A percentile compares a stretch with the other conserved stretches of the same genome.
These are phyloP conservation scores for Ascoidea rubescens DNA, from an alignment of 805 yeast species.

Conservation along the genomic window DNA sequence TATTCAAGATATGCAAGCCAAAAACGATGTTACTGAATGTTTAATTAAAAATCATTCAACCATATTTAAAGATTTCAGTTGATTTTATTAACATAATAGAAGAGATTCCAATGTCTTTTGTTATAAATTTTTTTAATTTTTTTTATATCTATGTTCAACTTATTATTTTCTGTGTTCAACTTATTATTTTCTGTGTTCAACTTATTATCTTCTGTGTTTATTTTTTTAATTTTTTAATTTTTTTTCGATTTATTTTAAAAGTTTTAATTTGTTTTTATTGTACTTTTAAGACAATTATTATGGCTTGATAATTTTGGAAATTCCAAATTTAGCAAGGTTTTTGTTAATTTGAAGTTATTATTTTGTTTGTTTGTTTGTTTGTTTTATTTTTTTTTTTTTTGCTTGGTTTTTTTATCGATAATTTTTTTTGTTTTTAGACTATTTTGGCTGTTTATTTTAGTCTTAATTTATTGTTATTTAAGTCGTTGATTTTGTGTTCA, in stretches of 20 bases:
- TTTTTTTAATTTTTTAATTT: too few species aligned
- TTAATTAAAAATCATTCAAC: conserved; percentile 35
- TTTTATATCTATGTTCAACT: too few species aligned
- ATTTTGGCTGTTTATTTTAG: not conserved
- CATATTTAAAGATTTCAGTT: conserved; percentile 18
- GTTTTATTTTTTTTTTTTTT: not conserved
- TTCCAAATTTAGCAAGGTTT: too few species aligned
- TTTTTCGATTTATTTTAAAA: too few species aligned
- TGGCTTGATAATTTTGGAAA: too few species aligned
- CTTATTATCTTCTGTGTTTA: not conserved
- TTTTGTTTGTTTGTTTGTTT: not conserved
- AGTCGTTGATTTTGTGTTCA: too few species aligned
- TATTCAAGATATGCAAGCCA: conserved; percentile 67
- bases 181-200: not conserved
- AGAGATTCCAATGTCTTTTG: too few species aligned
- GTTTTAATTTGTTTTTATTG: too few species aligned
- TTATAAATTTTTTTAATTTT: too few species aligned
- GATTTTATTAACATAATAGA: not conserved
- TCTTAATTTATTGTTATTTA: not conserved
- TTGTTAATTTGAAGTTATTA: too few species aligned
- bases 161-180: not conserved
- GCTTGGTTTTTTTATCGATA: too few species aligned
- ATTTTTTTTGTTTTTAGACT: not conserved
- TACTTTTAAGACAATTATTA: too few species aligned
- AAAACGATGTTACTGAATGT: conserved; percentile 69